Evolutionary conservation across 176 grass and related monocot species (phyloP).

Genomic region (Echinochloa phyllopogon): DNA sequence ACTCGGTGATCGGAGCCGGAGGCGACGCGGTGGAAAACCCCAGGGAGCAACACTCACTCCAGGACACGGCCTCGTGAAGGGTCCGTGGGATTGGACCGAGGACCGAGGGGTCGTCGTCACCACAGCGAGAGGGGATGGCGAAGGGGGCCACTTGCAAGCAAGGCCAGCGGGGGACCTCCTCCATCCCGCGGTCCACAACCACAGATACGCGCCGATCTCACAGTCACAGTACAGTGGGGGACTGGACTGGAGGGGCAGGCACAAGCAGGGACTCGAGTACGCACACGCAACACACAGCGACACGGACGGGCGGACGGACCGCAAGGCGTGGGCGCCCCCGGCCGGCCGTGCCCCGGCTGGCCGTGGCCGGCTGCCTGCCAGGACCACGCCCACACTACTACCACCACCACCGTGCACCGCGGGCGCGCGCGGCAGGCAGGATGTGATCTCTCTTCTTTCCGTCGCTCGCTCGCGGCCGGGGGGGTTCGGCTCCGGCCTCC

Average conservation of each 20-base stretch:
- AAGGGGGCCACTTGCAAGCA: neutral
- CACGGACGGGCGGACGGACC: neutral
- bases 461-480: slow-evolving; percentile 1
- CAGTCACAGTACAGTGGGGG: neutral
- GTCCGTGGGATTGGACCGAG: neutral
- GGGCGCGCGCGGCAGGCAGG: no score
- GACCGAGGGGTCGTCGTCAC: neutral
- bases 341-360: neutral
- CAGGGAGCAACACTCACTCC: neutral
- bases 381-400: neutral
- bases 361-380: no score
- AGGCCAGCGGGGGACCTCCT: no score
- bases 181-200: neutral
- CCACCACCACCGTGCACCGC: no score
- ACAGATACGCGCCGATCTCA: neutral
- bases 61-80: slow-evolving; percentile 24
- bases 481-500: no score
- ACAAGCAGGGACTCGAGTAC: no score
- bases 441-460: no score
- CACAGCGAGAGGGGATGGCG: no score
- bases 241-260: no score
- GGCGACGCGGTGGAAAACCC: neutral
- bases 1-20: neutral
- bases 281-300: neutral
- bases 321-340: neutral